A percentile compares a stretch with the other conserved stretches of the same genome.
These are phyloP conservation scores for Bromus sterilis DNA, from an alignment of 176 grass and related monocot species.

Conservation along the genomic window DNA sequence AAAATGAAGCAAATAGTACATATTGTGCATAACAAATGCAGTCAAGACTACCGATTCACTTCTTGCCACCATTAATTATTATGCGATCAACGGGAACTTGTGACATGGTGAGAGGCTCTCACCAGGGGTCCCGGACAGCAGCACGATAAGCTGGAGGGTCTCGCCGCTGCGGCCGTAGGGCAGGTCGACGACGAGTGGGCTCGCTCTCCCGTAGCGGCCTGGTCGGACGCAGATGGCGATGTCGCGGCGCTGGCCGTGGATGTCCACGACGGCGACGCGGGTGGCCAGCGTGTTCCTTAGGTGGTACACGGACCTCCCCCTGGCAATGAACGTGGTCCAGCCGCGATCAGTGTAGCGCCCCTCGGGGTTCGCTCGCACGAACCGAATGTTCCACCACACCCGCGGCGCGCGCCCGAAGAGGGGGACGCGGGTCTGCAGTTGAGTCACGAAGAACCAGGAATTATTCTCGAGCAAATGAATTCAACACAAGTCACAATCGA, in stretches of 20 bases:
- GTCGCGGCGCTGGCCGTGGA: background rate
- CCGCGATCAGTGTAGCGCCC: background rate
- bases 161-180: background rate
- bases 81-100: background rate
- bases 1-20: background rate
- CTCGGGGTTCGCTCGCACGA: background rate
- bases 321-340: background rate
- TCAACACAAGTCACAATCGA: too few relatives aligned
- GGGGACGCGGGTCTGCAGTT: background rate
- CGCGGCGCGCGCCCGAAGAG: background rate
- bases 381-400: background rate
- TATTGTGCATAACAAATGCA: background rate
- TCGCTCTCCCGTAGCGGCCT: background rate
- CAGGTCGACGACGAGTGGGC: slow-evolving; percentile 15
- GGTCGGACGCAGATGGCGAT: background rate
- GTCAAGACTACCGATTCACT: background rate
- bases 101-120: background rate
- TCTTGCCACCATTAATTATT: background rate
- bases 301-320: background rate
- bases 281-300: background rate
- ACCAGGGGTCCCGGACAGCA: background rate
- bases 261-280: background rate
- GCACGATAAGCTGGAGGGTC: background rate
- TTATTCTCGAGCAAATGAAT: too few relatives aligned
- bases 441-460: background rate